A percentile compares a stretch with the other conserved stretches of the same genome.
Evolutionary conservation across 1,284 basidiomycete genomes (phyloP).

Genomic region (Leccinum angustisporum): DNA sequence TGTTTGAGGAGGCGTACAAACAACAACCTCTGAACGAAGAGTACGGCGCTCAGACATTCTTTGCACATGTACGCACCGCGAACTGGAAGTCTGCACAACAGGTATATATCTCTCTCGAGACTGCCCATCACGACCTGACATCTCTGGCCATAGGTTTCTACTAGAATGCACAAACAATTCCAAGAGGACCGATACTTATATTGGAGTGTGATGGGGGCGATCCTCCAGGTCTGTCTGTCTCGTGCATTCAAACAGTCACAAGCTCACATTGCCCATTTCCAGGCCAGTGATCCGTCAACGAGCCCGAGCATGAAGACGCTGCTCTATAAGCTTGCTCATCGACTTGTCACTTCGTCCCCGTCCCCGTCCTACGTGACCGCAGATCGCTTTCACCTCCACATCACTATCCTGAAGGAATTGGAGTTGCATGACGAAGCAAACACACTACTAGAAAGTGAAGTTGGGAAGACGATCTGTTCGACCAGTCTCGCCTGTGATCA

Average conservation of each 20-base stretch:
- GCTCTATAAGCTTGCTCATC: constrained; percentile 69
- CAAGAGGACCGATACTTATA: constrained; percentile 78
- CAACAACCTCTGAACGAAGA: constrained; percentile 78
- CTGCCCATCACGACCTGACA: constrained; percentile 3
- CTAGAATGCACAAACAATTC: constrained; percentile 76
- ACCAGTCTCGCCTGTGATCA: constrained; percentile 74
- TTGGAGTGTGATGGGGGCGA: constrained; percentile 78
- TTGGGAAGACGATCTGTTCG: constrained; percentile 48
- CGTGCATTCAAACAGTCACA: constrained; percentile 1
- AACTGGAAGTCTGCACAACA: constrained; percentile 83
- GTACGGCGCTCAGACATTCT: constrained; percentile 78
- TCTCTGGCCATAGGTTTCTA: constrained; percentile 52
- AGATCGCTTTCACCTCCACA: constrained; percentile 67
- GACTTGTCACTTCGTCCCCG: constrained; percentile 60
- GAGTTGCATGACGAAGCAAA: constrained; percentile 68
- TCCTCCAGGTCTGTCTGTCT: constrained; percentile 62
- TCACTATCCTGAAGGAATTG: constrained; percentile 54
- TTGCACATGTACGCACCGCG: constrained; percentile 72
- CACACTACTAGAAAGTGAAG: constrained; percentile 53
- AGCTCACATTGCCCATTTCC: constrained; percentile 15
- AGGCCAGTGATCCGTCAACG: constrained; percentile 67
- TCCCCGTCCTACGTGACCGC: constrained; percentile 62
- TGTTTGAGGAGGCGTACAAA: constrained; percentile 81
- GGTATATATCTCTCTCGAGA: constrained; percentile 36
- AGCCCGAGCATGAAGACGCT: constrained; percentile 60